Base-by-base conservation (phyloP, 495 filamentous ascomycete genomes). In the Trichoderma gamsii region DNA sequence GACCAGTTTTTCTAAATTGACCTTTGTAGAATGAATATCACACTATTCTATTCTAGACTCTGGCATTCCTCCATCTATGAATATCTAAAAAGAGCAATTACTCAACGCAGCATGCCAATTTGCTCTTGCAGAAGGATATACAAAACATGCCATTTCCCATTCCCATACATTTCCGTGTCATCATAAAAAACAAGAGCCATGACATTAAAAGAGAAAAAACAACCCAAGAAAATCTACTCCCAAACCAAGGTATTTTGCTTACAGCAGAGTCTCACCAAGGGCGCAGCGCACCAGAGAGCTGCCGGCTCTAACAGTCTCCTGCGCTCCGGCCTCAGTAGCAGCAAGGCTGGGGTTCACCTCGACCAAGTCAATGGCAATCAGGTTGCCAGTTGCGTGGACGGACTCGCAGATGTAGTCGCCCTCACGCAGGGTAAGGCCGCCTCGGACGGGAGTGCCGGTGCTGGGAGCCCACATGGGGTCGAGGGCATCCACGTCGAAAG, bases 331-430 rank as follows among this genome's bases (percentile, higher is more conserved):
- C 56, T 79, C 74, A 32, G 77, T 83, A 18, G 80, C 79, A 71
- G 91, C 93, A 70, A 96, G 79, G 69, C 86, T 90, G 9, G 94
- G 94, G 80, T 99, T 99, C 68, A 99, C 96, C 79, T 99, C 95
- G 69, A 90, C 96, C 75, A 99, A 80, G 76, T 99, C 95, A 80
- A 99, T 87, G 15, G 94, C 93, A 8, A 98, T 83, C 68, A 98
- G 77, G 74, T 88, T 92, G 29, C 96, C 96, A 2, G 93, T 97
- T 82, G 93, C 87, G 75, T 97, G 93, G 41, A 99, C 92, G 72
- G 89, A 92, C 80, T 99, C 95, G 72, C 92, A 96, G 79, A 99
- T 99, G 81, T 90, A 99, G 75, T 98, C 96, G 56, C 96, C 95
- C 81, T 99, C 95, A 52, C 95, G 85, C 72, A 99, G 83, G 18